Percentiles rank a stretch among this genome's conserved stretches.
These are phyloP conservation scores for Coniochaeta sp. DNA, from an alignment of 2,329 filamentous ascomycete species.

Conservation along the genomic window DNA sequence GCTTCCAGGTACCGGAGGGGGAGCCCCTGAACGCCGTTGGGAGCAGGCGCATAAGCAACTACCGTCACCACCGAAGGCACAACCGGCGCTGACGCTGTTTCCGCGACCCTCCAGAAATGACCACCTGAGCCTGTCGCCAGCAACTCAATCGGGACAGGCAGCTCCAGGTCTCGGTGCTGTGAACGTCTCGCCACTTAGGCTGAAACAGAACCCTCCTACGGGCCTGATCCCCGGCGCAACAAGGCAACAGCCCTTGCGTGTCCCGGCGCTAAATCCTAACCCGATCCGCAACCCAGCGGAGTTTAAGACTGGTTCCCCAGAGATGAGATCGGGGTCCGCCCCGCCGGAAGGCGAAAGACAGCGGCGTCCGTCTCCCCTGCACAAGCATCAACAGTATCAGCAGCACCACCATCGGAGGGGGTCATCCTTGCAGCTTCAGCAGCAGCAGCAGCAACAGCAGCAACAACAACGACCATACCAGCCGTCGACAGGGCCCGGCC, in stretches of 20 bases:
- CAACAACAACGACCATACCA: neutral
- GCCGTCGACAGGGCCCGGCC: neutral
- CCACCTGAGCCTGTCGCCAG: slow-evolving; percentile 8
- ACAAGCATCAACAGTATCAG: neutral
- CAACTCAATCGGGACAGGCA: slow-evolving; percentile 30
- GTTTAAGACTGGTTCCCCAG: neutral
- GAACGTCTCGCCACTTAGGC: slow-evolving; percentile 11
- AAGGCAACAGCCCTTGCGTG: neutral
- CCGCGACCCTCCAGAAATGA: slow-evolving; percentile 26
- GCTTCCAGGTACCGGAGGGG: slow-evolving; percentile 1
- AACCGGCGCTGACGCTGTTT: slow-evolving; percentile 15
- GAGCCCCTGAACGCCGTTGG: neutral
- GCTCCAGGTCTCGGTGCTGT: slow-evolving; percentile 34
- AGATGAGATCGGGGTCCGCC: neutral
- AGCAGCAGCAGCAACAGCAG: neutral
- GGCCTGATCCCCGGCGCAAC: neutral
- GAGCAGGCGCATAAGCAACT: neutral
- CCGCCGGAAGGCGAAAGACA: neutral
- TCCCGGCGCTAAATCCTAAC: neutral
- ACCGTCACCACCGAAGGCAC: neutral
- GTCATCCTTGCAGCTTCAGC: neutral
- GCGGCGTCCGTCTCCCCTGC: neutral
- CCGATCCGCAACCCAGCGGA: neutral
- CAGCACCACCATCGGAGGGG: neutral
- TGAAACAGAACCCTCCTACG: neutral